phyloP scores from a whole-genome alignment of 1,139 yeast genomes.

The Geotrichum citri-aurantii region DNA sequence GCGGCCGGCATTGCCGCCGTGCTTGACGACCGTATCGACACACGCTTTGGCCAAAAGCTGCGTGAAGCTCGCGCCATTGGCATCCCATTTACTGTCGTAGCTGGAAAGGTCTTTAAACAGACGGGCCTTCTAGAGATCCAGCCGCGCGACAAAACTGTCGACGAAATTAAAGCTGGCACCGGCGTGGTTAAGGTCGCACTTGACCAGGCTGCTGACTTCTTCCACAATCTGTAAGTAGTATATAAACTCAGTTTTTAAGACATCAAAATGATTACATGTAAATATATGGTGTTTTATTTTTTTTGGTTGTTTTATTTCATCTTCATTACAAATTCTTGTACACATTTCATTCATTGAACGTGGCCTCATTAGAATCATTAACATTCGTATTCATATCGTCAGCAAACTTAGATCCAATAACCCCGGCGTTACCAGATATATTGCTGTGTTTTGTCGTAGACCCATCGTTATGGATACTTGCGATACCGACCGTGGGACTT shows the following conservation, averaged over 20 bases:
- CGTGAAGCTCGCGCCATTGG: slow-evolving; percentile 36
- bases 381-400: slow-evolving; percentile 16
- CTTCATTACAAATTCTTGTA: not conserved
- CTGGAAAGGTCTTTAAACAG: slow-evolving; percentile 31
- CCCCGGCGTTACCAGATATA: slow-evolving; percentile 14
- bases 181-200: not conserved
- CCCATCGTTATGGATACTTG: slow-evolving; percentile 13
- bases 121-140: slow-evolving; percentile 33
- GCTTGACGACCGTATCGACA: slow-evolving; percentile 37
- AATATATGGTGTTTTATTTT: not conserved
- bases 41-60: slow-evolving; percentile 34
- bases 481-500: slow-evolving; percentile 15
- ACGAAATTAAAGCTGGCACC: slow-evolving; percentile 10
- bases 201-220: not conserved
- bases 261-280: not conserved
- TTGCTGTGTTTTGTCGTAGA: slow-evolving; percentile 7
- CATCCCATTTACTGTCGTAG: slow-evolving; percentile 35
- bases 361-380: slow-evolving; percentile 19
- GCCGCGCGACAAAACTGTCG: slow-evolving; percentile 17
- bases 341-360: slow-evolving; percentile 16
- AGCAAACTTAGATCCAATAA: slow-evolving; percentile 16
- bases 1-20: slow-evolving; percentile 29
- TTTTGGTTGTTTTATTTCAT: slow-evolving; percentile 6
- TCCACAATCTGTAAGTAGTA: not conserved
- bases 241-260: not conserved